These are phyloP conservation scores for Fraxinus excelsior DNA, from an alignment of 257 asterid genomes.

Conservation along the genomic window DNA sequence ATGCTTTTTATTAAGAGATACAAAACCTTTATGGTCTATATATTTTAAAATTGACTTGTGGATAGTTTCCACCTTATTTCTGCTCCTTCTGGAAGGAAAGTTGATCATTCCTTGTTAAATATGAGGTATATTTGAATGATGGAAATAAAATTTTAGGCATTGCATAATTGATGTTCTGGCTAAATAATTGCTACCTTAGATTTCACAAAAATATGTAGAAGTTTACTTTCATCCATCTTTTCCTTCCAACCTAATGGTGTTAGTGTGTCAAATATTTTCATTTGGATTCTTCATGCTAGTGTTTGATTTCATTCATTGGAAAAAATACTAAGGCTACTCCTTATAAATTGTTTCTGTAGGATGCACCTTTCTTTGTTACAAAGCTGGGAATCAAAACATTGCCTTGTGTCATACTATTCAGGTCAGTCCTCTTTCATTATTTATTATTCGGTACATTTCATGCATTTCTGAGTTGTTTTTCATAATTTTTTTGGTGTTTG, in stretches of 20 bases:
- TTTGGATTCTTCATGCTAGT: background rate
- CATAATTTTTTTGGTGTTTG: background rate
- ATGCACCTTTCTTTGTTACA: slow-evolving; percentile 92
- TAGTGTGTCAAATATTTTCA: background rate
- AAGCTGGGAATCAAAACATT: slow-evolving; percentile 85
- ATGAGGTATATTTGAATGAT: background rate
- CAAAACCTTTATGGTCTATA: background rate
- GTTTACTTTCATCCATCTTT: background rate
- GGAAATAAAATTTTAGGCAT: background rate
- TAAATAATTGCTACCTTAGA: background rate
- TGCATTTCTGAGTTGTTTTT: slow-evolving; percentile 1
- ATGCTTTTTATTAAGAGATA: too few species aligned
- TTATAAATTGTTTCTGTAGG: slow-evolving; percentile 48
- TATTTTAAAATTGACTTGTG: background rate
- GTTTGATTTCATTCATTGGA: background rate
- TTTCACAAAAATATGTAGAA: background rate
- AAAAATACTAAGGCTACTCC: background rate
- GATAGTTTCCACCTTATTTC: background rate
- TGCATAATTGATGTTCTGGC: background rate
- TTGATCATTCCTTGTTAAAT: background rate
- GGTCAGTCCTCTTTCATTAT: slow-evolving; percentile 42
- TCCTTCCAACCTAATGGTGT: background rate
- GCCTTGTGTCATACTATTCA: slow-evolving; percentile 88
- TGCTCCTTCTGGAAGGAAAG: background rate
- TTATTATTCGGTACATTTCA: slow-evolving; percentile 12